Conservation (phyloP, 352 stramenopile species). For the Phytopythium cucurbitacearum region DNA sequence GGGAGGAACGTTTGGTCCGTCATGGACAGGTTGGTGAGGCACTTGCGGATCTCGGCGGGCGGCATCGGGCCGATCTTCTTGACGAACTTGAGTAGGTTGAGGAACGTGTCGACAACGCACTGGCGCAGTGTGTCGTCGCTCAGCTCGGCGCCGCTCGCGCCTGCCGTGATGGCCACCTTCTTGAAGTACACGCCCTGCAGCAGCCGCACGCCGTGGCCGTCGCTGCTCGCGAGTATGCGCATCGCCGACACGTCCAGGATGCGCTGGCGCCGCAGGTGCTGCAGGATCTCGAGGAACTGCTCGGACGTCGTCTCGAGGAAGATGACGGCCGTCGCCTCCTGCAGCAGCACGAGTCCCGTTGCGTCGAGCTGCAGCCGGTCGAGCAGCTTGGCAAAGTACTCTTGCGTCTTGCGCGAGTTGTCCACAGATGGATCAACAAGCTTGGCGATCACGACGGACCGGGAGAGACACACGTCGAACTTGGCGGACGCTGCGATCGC, state of each 20-base stretch:
- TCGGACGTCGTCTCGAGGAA: constrained; percentile 60
- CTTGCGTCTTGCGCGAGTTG: constrained; percentile 52
- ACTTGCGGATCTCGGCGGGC: constrained; percentile 51
- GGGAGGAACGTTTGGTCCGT: constrained; percentile 62
- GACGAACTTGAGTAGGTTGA: constrained; percentile 56
- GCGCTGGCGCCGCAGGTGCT: constrained; percentile 28
- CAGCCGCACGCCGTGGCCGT: constrained; percentile 43
- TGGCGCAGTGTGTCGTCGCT: constrained; percentile 39
- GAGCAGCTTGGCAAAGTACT: constrained; percentile 58
- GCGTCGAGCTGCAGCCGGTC: constrained; percentile 52
- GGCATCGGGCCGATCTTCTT: constrained; percentile 52
- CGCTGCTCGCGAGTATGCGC: constrained; percentile 56
- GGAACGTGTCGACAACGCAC: constrained; percentile 40
- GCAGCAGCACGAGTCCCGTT: constrained; percentile 49
- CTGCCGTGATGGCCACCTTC: constrained; percentile 34
- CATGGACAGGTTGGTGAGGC: constrained; percentile 49
- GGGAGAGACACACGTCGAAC: constrained; percentile 41
- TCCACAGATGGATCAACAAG: constrained; percentile 31
- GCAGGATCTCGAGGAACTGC: constrained; percentile 44
- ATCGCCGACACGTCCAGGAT: constrained; percentile 38
- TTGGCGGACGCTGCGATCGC: constrained; percentile 11
- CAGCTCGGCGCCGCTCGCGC: constrained; percentile 24
- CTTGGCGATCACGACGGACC: constrained; percentile 39
- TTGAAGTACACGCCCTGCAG: constrained; percentile 66
- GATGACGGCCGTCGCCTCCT: constrained; percentile 46